Evolutionary conservation across 2,329 filamentous ascomycete genomes (phyloP), one percentile per base, ranked within the genome.

Genomic region (Calonectria honghensis): DNA sequence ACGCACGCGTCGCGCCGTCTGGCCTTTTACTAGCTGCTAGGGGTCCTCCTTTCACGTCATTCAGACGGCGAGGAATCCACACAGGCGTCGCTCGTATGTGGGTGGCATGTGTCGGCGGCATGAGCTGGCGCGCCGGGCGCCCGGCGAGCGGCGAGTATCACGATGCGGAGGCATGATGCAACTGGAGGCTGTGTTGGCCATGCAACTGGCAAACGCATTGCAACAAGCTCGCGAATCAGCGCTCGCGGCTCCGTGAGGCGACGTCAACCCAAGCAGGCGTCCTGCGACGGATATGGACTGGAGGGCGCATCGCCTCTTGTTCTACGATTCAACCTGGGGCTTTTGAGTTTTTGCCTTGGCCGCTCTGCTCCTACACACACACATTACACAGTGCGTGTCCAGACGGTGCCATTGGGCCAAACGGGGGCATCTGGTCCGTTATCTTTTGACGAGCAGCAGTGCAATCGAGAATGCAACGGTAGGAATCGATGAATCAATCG

Each of bases 201-300:
- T 59, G 67, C 61, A 72, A 66, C 52, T 45, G 35, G 52, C 48
- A 57, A 69, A 69, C 67, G 59, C 41, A 72, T 27, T 51, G 52
- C 31, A 14, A 68, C 52, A 31, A n/a, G 45, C 65, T 68, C 71
- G 32, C 71, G 72, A 69, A 61, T 70, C 68, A 32, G 69, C 57
- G 54, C 57, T 51, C 61, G 72, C 71, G 59, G 41, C 70, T 45
- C 24, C 24, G 45, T 45, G 61, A 64, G 51, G 50, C 52, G 69
- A 48, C 67, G 54, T 66, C 73, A 72, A 72, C n/a, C 29, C 16
- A 45, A 51, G 66, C 59, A 68, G 11, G 16, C 50, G 66, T 72
- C 72, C 76, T 76, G 73, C 78, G 78, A 80, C 69, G 77, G 69
- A 75, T 73, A 70, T 74, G 74, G 78, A 77, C 74, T 73, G 68